phyloP scores from a whole-genome alignment of 139 green algal genomes.

The Picochlorum sp. region DNA sequence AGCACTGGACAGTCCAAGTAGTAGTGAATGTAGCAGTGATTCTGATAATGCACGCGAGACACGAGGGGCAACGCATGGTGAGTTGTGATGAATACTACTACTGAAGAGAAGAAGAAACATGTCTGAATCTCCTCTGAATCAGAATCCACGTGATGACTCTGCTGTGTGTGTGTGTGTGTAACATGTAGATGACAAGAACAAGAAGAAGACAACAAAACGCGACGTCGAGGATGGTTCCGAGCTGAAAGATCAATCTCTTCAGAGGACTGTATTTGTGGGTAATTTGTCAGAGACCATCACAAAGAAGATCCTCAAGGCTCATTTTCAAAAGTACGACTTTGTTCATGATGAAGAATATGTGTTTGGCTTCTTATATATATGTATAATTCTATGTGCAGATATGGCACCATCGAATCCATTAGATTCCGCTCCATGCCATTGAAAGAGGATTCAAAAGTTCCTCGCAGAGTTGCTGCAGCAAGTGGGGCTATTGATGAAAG shows the following conservation, averaged over 20 bases:
- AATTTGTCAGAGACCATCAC: conserved; percentile 66
- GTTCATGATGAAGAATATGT: not conserved
- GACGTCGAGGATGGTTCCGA: not conserved
- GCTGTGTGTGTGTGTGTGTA: no score
- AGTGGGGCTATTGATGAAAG: conserved; percentile 32
- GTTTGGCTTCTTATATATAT: no score
- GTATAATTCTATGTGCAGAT: conserved; percentile 12
- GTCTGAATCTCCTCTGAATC: no score
- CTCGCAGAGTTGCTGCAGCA: conserved; percentile 41
- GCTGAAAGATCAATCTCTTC: conserved; percentile 17
- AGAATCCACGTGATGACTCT: no score
- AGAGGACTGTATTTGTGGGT: conserved; percentile 83
- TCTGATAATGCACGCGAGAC: no score
- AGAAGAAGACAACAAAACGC: no score
- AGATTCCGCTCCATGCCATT: conserved; percentile 71
- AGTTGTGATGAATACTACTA: no score
- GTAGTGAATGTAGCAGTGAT: no score
- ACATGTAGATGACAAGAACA: no score
- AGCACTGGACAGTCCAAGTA: no score
- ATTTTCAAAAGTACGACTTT: conserved; percentile 34
- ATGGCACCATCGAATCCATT: conserved; percentile 63
- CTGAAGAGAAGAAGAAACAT: no score
- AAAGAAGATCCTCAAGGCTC: conserved; percentile 41
- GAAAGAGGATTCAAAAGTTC: conserved; percentile 41
- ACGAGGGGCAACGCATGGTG: no score